Conservation (phyloP, 148 eudicot genomes). For the Bassia scoparia region DNA sequence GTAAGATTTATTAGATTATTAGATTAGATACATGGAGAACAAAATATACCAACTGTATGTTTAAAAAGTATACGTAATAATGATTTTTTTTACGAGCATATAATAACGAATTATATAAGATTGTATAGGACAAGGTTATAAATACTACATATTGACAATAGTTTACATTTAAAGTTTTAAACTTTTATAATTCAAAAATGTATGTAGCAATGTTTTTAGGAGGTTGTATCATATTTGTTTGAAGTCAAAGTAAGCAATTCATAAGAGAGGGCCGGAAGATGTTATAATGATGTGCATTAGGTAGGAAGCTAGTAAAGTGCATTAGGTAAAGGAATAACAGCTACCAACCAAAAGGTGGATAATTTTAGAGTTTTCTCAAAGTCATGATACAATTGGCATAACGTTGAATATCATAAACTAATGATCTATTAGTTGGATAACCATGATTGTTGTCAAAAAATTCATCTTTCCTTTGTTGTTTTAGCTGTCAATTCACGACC, state of each 20-base stretch:
- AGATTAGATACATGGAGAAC: too few relatives aligned
- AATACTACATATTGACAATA: too few relatives aligned
- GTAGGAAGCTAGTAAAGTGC: not conserved
- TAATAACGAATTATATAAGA: too few relatives aligned
- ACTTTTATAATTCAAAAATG: too few relatives aligned
- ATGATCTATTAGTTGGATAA: slow-evolving; percentile 5
- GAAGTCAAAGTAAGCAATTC: not conserved
- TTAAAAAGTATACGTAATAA: too few relatives aligned
- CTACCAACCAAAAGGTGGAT: not conserved
- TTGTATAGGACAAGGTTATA: too few relatives aligned
- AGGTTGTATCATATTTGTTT: not conserved
- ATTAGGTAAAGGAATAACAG: slow-evolving; percentile 10
- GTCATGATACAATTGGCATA: not conserved
- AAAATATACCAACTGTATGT: too few relatives aligned
- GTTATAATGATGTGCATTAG: slow-evolving; percentile 3
- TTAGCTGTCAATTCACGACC: slow-evolving; percentile 6
- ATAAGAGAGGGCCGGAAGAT: too few relatives aligned
- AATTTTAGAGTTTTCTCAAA: not conserved
- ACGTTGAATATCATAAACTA: not conserved
- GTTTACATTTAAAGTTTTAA: too few relatives aligned
- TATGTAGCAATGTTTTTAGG: too few relatives aligned
- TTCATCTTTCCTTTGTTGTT: not conserved
- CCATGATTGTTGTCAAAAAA: not conserved
- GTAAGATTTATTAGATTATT: too few relatives aligned
- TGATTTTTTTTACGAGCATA: too few relatives aligned